Base-by-base conservation (phyloP, 345 rosid species). In the Citropsis articulata region DNA sequence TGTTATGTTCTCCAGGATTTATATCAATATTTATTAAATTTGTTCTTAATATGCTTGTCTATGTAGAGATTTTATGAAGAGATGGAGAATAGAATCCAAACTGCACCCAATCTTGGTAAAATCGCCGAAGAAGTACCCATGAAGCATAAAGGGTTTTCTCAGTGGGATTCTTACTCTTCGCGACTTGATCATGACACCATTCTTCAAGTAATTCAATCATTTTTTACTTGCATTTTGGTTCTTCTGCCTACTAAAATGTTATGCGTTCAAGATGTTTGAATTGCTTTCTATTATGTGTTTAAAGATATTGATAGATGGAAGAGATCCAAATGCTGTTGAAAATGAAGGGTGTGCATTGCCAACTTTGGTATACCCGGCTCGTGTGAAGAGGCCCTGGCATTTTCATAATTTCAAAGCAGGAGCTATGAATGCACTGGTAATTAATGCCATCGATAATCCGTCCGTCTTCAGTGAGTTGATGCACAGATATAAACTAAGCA, bases 401-500 rank as follows among this genome's bases (percentile, higher is more conserved):
- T 84, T 71, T 66, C 97, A 94, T 70, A 84, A 94, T 78, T 94
- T 84, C 86, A 94, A 94, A 83, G 97, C 97, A 40, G 97, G 98
- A 79, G 89, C 96, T 42, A 88, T 94, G 91, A 94, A 94, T 78
- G 87, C 94, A 16, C 65, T 94, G 90, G 97, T 92, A 85, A 31
- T 42, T 92, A 84, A 31, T 42, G 24, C 12, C 73, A 45, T 45
- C 24, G 48, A 40, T 9, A 40, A 40, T 40, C 4, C 14, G 10
- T 40, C 13, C 9, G 9, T 40, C 14, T 40, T 48, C 55, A 14
- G 55, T 48, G 5, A 48, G n/a, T n/a, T n/a, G n/a, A n/a, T n/a
- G n/a, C n/a, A n/a, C n/a, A n/a, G n/a, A n/a, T n/a, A n/a, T n/a
- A n/a, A n/a, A 16, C 21, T 1, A 16, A 48, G 1, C 22, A 42